phyloP scores from a whole-genome alignment of 192 early-diverging fungal genomes.

The Coemansia sp. region DNA sequence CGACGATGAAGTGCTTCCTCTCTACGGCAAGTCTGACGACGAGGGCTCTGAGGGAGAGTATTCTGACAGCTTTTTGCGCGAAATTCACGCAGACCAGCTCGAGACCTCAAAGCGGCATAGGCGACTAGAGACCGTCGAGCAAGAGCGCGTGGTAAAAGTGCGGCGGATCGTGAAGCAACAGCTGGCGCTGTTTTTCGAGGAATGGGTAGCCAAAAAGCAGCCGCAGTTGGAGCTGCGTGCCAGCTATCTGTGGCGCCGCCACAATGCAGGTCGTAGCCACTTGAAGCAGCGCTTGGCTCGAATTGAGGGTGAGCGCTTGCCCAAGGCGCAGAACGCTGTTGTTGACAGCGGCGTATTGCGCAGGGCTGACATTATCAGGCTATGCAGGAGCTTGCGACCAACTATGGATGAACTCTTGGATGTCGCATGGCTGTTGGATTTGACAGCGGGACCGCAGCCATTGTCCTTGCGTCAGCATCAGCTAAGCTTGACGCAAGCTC shows the following conservation, averaged over 20 bases:
- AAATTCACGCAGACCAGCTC: conserved; percentile 14
- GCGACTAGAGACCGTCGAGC: background rate
- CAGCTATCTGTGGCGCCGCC: conserved; percentile 15
- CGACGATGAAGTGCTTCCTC: conserved; percentile 38
- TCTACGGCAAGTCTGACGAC: conserved; percentile 50
- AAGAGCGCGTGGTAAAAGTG: conserved; percentile 13
- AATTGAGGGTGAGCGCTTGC: conserved; percentile 17
- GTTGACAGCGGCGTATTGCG: conserved; percentile 22
- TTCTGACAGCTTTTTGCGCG: conserved; percentile 24
- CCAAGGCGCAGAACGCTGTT: conserved; percentile 9
- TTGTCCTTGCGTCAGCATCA: background rate
- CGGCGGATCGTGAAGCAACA: conserved; percentile 1
- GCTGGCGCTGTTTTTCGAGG: conserved; percentile 8
- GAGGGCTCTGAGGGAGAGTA: conserved; percentile 19
- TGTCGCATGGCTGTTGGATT: conserved; percentile 20
- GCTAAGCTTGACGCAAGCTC: background rate
- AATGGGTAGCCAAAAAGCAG: conserved; percentile 14
- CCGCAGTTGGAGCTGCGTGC: conserved; percentile 8
- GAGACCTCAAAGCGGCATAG: background rate
- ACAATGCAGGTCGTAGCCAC: background rate
- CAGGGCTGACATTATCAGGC: background rate
- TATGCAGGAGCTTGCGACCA: conserved; percentile 13
- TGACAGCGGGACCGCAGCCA: conserved; percentile 20
- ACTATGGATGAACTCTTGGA: conserved; percentile 25
- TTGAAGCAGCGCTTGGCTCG: conserved; percentile 9